A percentile compares a stretch with the other conserved stretches of the same genome.
Evolutionary conservation across 2,329 filamentous ascomycete genomes (phyloP).

Genomic region (Ceratocystis lukuohia): DNA sequence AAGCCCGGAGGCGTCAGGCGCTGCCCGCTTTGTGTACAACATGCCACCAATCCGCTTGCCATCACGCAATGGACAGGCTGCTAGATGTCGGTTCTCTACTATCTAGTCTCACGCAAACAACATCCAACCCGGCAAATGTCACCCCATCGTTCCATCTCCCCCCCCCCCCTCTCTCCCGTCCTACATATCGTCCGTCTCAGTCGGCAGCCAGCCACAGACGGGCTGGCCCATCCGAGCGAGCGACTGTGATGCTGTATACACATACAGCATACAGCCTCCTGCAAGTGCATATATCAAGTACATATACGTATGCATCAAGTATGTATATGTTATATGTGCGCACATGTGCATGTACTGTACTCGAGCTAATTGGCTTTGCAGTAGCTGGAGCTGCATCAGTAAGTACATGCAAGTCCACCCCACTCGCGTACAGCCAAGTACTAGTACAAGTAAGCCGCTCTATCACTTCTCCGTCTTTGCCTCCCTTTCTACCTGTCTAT

Average conservation of each 20-base stretch:
- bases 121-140: background rate
- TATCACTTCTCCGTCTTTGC: background rate
- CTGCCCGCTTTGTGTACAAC: too few relatives aligned
- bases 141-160: background rate
- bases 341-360: background rate
- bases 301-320: background rate
- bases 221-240: background rate
- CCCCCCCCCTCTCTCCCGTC: background rate
- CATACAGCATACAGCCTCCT: too few relatives aligned
- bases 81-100: background rate
- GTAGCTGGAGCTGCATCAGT: too few relatives aligned
- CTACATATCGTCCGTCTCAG: background rate
- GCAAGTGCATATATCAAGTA: background rate
- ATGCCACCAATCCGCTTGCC: too few relatives aligned
- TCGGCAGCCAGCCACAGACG: background rate
- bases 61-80: background rate
- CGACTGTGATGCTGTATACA: background rate
- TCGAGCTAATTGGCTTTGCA: background rate
- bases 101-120: background rate
- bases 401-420: background rate
- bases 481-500: background rate
- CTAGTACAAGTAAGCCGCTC: background rate
- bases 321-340: background rate
- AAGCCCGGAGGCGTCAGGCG: too few relatives aligned
- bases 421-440: background rate